A percentile compares a stretch with the other conserved stretches of the same genome.
Conservation (phyloP, 805 yeast species). For the Debaryomyces hansenii region DNA sequence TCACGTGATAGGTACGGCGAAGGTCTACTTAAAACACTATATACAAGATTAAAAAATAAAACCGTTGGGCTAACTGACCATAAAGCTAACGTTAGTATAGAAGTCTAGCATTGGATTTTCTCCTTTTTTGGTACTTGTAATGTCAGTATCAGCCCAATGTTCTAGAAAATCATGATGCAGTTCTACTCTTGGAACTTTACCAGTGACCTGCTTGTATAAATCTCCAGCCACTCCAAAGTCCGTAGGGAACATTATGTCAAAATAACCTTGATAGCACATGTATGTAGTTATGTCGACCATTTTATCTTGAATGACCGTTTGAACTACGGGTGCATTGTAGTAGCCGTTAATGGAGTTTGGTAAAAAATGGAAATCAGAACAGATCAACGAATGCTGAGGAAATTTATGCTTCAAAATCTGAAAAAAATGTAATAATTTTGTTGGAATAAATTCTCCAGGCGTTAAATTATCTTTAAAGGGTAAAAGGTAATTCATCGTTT, state of each 20-base stretch:
- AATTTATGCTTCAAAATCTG: slow-evolving; percentile 61
- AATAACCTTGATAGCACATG: slow-evolving; percentile 83
- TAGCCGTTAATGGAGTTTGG: slow-evolving; percentile 54
- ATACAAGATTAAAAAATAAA: not conserved
- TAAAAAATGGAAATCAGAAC: slow-evolving; percentile 62
- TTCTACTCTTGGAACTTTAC: slow-evolving; percentile 53
- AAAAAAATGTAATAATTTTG: slow-evolving; percentile 65
- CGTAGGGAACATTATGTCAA: slow-evolving; percentile 86
- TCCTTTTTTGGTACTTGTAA: slow-evolving; percentile 70
- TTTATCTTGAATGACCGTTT: slow-evolving; percentile 64
- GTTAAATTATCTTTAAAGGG: slow-evolving; percentile 70
- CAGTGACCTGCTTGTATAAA: slow-evolving; percentile 62
- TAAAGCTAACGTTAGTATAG: slow-evolving; percentile 72
- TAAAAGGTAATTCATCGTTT: slow-evolving; percentile 48
- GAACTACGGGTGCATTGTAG: slow-evolving; percentile 75
- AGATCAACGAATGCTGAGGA: slow-evolving; percentile 73
- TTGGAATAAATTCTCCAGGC: slow-evolving; percentile 81
- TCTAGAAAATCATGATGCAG: slow-evolving; percentile 65
- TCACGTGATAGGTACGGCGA: not conserved
- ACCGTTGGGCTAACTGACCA: slow-evolving; percentile 37
- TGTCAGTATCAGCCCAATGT: slow-evolving; percentile 69
- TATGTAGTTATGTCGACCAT: slow-evolving; percentile 72
- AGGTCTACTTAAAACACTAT: not conserved
- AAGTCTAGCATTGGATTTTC: slow-evolving; percentile 83
- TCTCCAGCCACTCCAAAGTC: slow-evolving; percentile 65